phyloP scores from a whole-genome alignment of 306 rosid genomes.

The Castanospermum australe region DNA sequence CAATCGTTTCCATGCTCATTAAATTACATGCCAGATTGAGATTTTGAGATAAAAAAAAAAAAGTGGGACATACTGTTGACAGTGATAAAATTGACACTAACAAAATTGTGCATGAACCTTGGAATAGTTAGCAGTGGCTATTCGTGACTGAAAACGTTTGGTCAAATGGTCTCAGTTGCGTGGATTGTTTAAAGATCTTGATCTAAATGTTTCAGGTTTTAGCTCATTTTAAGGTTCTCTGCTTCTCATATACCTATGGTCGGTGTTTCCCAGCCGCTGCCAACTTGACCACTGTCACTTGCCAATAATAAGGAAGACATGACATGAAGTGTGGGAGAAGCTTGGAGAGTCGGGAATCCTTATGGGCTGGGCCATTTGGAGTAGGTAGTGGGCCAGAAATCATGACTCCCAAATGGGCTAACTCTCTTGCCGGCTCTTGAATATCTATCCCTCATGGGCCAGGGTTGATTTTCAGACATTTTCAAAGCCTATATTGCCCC shows the following conservation, averaged over 20 bases:
- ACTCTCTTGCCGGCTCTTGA: not conserved
- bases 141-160: not conserved
- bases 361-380: too few species aligned
- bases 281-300: not conserved
- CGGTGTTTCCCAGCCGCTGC: not conserved
- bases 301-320: not conserved
- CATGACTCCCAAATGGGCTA: not conserved
- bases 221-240: not conserved
- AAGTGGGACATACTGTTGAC: not conserved
- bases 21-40: not conserved
- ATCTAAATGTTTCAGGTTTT: not conserved
- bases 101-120: not conserved
- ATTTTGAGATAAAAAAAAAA: not conserved
- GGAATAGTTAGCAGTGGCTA: not conserved
- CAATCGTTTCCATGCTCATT: not conserved
- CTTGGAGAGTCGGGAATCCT: not conserved
- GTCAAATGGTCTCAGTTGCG: slow-evolving; percentile 8
- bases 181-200: not conserved
- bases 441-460: not conserved
- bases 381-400: too few species aligned
- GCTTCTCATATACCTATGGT: not conserved
- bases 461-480: not conserved
- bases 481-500: too few species aligned
- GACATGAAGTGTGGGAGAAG: not conserved
- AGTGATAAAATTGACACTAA: not conserved